These are phyloP conservation scores for Cryptosporidium sp. DNA, from an alignment of 169 alveolate genomes.

Conservation along the genomic window DNA sequence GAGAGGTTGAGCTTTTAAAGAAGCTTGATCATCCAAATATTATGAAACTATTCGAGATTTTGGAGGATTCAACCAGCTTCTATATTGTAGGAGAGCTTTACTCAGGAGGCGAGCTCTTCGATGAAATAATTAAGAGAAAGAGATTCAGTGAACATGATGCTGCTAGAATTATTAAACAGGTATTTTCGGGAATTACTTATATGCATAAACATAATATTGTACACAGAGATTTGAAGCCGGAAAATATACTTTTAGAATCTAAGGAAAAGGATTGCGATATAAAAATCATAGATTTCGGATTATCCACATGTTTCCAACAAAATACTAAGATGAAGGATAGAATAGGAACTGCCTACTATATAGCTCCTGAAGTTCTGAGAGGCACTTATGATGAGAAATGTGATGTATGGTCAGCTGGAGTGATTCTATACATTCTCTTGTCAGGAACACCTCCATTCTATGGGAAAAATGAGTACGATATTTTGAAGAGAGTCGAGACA, in stretches of 20 bases:
- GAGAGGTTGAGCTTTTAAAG: constrained; percentile 88
- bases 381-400: constrained; percentile 91
- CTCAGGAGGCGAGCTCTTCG: constrained; percentile 96
- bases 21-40: constrained; percentile 91
- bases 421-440: constrained; percentile 88
- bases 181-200: constrained; percentile 92
- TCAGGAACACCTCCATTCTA: constrained; percentile 92
- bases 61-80: constrained; percentile 89
- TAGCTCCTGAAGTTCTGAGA: constrained; percentile 92
- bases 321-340: constrained; percentile 91
- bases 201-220: constrained; percentile 92
- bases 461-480: constrained; percentile 89
- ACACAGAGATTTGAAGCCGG: constrained; percentile 91
- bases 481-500: constrained; percentile 87
- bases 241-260: constrained; percentile 89
- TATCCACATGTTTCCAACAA: constrained; percentile 89
- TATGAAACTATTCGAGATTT: constrained; percentile 90
- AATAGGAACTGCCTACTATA: constrained; percentile 94
- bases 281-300: constrained; percentile 95
- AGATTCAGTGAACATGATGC: constrained; percentile 93
- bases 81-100: constrained; percentile 91
- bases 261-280: constrained; percentile 87
- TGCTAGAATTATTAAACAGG: constrained; percentile 91
- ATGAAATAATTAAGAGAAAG: constrained; percentile 90
- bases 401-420: constrained; percentile 92